Evolutionary conservation across 1,284 basidiomycete genomes (phyloP).

Genomic region (Sanghuangporus weigelae): DNA sequence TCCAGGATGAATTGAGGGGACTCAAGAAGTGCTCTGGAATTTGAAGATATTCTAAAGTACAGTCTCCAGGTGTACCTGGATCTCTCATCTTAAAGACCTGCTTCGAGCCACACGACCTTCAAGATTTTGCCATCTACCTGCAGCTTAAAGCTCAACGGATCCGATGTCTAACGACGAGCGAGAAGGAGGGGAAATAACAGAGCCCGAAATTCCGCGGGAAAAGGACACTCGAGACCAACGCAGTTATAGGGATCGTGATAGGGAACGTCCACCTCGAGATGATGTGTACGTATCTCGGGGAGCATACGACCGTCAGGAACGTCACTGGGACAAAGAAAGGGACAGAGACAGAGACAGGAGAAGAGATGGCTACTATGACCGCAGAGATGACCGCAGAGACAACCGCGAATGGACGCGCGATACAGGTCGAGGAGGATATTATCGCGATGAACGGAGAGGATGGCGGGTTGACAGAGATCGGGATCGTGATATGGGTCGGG

Average conservation of each 20-base stretch:
- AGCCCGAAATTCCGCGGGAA: neutral
- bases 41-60: too few relatives aligned
- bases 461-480: conserved; percentile 15
- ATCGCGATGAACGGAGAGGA: conserved; percentile 8
- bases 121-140: too few relatives aligned
- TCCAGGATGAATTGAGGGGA: too few relatives aligned
- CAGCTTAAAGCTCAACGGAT: too few relatives aligned
- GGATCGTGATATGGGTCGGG: conserved; percentile 8
- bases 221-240: neutral
- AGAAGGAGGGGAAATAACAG: conserved; percentile 2
- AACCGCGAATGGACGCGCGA: conserved; percentile 10
- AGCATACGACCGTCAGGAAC: neutral
- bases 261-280: neutral
- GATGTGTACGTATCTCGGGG: neutral
- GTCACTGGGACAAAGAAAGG: conserved; percentile 4
- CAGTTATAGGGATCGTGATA: neutral
- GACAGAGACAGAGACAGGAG: conserved; percentile 11
- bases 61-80: too few relatives aligned
- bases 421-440: conserved; percentile 3
- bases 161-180: conserved; percentile 1
- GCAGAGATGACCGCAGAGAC: conserved; percentile 3
- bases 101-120: too few relatives aligned
- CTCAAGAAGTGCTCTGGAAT: too few relatives aligned
- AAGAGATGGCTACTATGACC: conserved; percentile 3
- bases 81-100: too few relatives aligned